Base-by-base conservation (phyloP, 345 rosid species). In the Corchorus olitorius region DNA sequence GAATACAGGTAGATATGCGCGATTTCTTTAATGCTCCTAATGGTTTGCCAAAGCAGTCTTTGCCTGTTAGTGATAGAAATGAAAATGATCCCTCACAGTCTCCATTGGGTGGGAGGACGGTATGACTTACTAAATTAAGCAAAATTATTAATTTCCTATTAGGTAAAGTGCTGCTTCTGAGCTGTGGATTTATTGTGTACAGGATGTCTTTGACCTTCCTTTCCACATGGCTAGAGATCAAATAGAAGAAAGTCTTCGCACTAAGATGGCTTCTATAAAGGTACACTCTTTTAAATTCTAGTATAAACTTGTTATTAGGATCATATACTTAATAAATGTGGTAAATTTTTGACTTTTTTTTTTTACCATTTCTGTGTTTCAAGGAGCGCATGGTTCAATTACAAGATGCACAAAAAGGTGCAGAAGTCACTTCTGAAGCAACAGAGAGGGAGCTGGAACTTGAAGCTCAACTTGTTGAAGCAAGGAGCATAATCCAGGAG, bases 391-490 rank as follows among this genome's bases (percentile, higher is more conserved):
- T 96, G 98, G 90, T 85, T 78, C 97, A 96, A 72, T 82, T 96
- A 79, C 95, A 89, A 83, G 97, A 96, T 82, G 95, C 97, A 15
- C 98, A 96, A 59, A 93, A 90, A 86, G 98, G 80, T 69, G 92
- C 97, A 71, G 91, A 90, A 58, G 94, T 96, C 72, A 89, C 97
- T 75, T 88, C 95, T 76, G 98, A 96, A 87, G 99, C 91, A 12
- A 88, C 97, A 20, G 98, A 96, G 87, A 90, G 97, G 69, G 99
- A 96, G 82, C 99, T 96, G 83, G 99, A 93, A 80, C 99, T 96
- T 33, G 97, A 93, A 90, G 99, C 98, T 76, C 99, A 96, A 86
- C 94, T 96, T 56, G 99, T 93, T 63, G 99, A 96, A 85, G 98
- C 98, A 39, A 93, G 98, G 60, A 96, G 99, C 84, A 96, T 93